Percentiles rank a stretch among this genome's conserved stretches.
phyloP scores from a whole-genome alignment of 148 eudicot genomes.

The Talinum fruticosum region DNA sequence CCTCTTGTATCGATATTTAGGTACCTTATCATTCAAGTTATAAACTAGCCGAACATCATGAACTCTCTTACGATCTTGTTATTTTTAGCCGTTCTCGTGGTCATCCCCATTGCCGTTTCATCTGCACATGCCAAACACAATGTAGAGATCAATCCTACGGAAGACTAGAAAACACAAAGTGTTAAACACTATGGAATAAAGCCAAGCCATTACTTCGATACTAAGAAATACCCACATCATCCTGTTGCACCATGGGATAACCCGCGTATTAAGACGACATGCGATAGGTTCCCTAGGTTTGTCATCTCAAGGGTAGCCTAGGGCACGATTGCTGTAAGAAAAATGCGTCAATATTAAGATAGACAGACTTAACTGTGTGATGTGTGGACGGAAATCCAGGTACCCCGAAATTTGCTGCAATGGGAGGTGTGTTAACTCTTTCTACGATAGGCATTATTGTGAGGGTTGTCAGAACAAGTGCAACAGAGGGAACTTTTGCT shows the following conservation, averaged over 20 bases:
- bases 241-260: background rate
- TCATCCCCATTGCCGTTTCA: background rate
- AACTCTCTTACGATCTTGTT: background rate
- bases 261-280: constrained; percentile 17
- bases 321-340: constrained; percentile 64
- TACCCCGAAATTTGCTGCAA: constrained; percentile 54
- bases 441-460: constrained; percentile 43
- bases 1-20: background rate
- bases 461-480: constrained; percentile 58
- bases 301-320: constrained; percentile 41
- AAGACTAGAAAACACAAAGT: background rate
- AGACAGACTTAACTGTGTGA: constrained; percentile 56
- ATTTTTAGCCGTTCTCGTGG: background rate
- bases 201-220: constrained; percentile 11
- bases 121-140: constrained; percentile 6
- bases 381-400: constrained; percentile 59
- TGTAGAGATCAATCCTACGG: background rate
- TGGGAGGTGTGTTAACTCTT: constrained; percentile 47
- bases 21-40: background rate
- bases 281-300: constrained; percentile 52
- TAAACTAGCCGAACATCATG: background rate
- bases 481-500: constrained; percentile 40
- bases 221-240: constrained; percentile 4
- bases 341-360: constrained; percentile 52
- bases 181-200: background rate